phyloP scores from a whole-genome alignment of 495 filamentous ascomycete genomes.

The Podospora comata region DNA sequence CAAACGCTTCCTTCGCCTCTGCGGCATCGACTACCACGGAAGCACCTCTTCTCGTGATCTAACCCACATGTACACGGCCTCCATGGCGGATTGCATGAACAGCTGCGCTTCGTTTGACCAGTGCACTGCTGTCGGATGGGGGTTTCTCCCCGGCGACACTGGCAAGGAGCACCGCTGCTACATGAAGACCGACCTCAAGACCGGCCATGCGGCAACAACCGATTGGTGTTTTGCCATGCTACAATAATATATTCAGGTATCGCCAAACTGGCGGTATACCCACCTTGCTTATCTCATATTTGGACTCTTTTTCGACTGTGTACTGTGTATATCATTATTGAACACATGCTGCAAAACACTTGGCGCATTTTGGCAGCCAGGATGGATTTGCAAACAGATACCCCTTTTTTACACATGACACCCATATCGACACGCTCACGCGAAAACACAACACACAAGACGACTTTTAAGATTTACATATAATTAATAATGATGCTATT shows the following conservation, averaged over 20 bases:
- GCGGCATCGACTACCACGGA: constrained; percentile 44
- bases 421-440: not conserved
- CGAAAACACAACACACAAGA: not conserved
- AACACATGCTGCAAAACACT: too few species aligned
- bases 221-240: constrained; percentile 48
- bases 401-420: not conserved
- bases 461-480: not conserved
- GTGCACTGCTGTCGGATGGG: constrained; percentile 47
- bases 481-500: not conserved
- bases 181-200: constrained; percentile 41
- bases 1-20: constrained; percentile 43
- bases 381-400: not conserved
- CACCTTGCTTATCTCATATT: not conserved
- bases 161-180: constrained; percentile 41
- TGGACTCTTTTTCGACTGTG: not conserved
- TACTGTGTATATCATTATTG: too few species aligned
- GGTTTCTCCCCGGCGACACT: constrained; percentile 38
- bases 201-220: constrained; percentile 29
- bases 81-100: constrained; percentile 45
- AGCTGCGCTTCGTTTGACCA: constrained; percentile 39
- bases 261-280: not conserved
- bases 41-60: constrained; percentile 38
- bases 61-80: constrained; percentile 36
- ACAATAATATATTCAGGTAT: constrained; percentile 7
- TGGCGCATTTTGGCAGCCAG: not conserved